These are phyloP conservation scores for Serendipita sp. DNA, from an alignment of 768 basidiomycete genomes.

Conservation along the genomic window DNA sequence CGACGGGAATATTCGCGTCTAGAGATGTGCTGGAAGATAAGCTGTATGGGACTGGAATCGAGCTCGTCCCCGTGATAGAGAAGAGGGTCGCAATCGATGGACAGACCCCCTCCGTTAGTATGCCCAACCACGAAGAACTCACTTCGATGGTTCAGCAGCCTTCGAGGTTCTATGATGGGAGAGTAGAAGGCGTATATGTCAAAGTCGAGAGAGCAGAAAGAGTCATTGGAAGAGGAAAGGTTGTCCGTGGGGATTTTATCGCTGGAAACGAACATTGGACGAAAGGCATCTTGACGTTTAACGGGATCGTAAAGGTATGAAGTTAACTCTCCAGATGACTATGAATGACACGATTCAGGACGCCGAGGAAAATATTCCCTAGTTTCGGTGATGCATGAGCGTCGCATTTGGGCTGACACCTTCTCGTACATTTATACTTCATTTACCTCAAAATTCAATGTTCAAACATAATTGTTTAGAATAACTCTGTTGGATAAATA, in stretches of 20 bases:
- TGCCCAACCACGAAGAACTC: constrained; percentile 27
- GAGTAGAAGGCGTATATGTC: constrained; percentile 41
- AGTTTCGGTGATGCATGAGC: too few species aligned
- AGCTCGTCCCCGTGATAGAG: constrained; percentile 27
- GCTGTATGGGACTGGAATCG: constrained; percentile 25
- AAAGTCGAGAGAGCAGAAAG: constrained; percentile 29
- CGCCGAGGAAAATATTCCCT: too few species aligned
- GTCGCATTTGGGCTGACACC: too few species aligned
- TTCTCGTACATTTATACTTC: too few species aligned
- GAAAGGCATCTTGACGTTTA: constrained; percentile 24
- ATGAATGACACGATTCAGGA: too few species aligned
- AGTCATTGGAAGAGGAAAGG: constrained; percentile 33
- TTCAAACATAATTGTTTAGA: too few species aligned
- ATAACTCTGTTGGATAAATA: too few species aligned
- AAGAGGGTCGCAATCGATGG: constrained; percentile 18
- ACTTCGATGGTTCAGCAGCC: constrained; percentile 28
- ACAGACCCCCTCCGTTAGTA: constrained; percentile 6
- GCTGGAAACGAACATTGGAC: constrained; percentile 48
- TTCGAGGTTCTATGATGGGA: constrained; percentile 31
- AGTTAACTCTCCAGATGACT: too few species aligned
- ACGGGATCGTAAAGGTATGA: constrained; percentile 15
- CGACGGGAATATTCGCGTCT: constrained; percentile 25
- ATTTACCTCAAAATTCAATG: too few species aligned
- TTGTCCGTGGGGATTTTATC: constrained; percentile 44
- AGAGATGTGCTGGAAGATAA: constrained; percentile 21